These are phyloP conservation scores for Pseudomassariella vexata DNA, from an alignment of 2,329 filamentous ascomycete genomes.

Conservation along the genomic window DNA sequence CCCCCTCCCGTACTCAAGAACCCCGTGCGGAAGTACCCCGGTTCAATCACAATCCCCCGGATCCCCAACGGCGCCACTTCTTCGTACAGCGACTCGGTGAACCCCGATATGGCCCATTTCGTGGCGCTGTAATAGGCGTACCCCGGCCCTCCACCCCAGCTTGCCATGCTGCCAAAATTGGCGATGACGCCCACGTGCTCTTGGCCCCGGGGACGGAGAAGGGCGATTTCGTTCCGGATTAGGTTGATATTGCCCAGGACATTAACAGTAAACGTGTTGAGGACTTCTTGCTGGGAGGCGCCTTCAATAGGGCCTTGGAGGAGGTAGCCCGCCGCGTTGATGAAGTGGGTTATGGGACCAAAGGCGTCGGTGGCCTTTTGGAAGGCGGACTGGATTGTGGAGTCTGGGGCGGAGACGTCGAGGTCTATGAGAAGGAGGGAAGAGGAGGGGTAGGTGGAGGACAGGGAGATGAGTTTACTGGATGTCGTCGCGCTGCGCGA, in stretches of 20 bases:
- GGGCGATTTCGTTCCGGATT: slow-evolving; percentile 28
- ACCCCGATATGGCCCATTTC: slow-evolving; percentile 34
- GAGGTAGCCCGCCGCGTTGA: slow-evolving; percentile 42
- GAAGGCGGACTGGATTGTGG: slow-evolving; percentile 28
- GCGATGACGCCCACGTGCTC: slow-evolving; percentile 28
- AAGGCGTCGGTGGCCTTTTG: slow-evolving; percentile 23
- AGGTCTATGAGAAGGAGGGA: slow-evolving; percentile 37
- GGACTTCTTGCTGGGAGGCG: slow-evolving; percentile 21
- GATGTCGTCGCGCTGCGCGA: slow-evolving; percentile 28
- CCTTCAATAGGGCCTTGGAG: slow-evolving; percentile 37
- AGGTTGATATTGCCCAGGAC: slow-evolving; percentile 33
- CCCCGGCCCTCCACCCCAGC: slow-evolving; percentile 23
- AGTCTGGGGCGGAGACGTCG: slow-evolving; percentile 37
- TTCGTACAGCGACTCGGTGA: slow-evolving; percentile 26
- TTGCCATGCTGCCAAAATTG: slow-evolving; percentile 34
- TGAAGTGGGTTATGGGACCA: slow-evolving; percentile 38
- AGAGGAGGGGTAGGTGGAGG: slow-evolving; percentile 11
- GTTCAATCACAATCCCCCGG: slow-evolving; percentile 37
- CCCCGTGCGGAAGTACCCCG: slow-evolving; percentile 46
- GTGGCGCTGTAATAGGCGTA: slow-evolving; percentile 29
- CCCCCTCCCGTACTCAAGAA: slow-evolving; percentile 34
- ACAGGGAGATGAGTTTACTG: background rate
- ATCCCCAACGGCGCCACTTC: slow-evolving; percentile 31
- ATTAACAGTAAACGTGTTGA: slow-evolving; percentile 30
- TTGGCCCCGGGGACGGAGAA: slow-evolving; percentile 23